Conservation (phyloP, 345 rosid genomes). For the Boechera stricta region DNA sequence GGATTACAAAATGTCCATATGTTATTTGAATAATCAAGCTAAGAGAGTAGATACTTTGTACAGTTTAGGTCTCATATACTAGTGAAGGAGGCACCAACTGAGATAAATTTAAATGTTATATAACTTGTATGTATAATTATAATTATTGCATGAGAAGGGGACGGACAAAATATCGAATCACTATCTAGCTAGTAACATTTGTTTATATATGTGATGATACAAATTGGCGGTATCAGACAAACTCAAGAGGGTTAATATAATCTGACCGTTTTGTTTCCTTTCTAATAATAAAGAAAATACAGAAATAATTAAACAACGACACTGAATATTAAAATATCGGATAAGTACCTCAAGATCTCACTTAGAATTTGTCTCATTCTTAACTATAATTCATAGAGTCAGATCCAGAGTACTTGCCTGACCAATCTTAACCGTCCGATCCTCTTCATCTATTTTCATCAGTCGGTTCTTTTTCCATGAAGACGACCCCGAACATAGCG, state of each 20-base stretch:
- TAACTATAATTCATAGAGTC: conserved; percentile 77
- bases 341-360: conserved; percentile 96
- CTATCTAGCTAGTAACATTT: not conserved
- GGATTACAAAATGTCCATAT: not conserved
- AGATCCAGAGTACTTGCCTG: conserved; percentile 87
- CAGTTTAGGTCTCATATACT: conserved; percentile 11
- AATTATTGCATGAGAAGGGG: not conserved
- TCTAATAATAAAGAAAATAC: conserved; percentile 33
- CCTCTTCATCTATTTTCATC: conserved; percentile 42
- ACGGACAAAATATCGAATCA: not conserved
- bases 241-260: conserved; percentile 41
- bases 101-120: not conserved
- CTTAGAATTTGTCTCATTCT: conserved; percentile 65
- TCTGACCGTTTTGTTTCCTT: conserved; percentile 39
- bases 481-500: conserved; percentile 55
- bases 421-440: conserved; percentile 53
- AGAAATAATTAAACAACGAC: conserved; percentile 27
- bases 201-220: conserved; percentile 28
- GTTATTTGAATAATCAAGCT: not conserved
- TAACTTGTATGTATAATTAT: too few relatives aligned
- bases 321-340: conserved; percentile 42
- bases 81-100: not conserved
- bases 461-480: conserved; percentile 54
- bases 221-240: conserved; percentile 45
- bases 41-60: not conserved